Evolutionary conservation across 2,329 filamentous ascomycete genomes (phyloP), one percentile per base, ranked within the genome.

Genomic region (Apiospora kogelbergensis): DNA sequence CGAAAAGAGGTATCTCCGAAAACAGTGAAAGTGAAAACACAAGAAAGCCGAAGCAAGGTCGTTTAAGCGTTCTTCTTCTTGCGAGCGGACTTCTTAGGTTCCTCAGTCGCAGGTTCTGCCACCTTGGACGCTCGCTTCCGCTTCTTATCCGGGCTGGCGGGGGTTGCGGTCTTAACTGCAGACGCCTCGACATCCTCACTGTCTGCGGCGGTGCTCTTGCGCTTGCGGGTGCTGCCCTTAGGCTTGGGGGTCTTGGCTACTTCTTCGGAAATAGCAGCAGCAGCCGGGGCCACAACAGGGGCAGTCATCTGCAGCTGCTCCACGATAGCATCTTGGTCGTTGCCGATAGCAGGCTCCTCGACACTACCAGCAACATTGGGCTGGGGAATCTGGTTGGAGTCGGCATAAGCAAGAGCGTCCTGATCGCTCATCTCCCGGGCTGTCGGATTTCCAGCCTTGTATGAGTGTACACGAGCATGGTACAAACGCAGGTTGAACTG

Each of bases 401-500:
- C 87, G n/a, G 88, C 88, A 71, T 90, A 91, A 74, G 82, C 80
- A 33, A 86, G 81, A 1, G 89, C 89, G 71, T 90, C 87, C 45
- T 88, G 84, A 68, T 90, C 89, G 2, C 79, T 80, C 89, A 91
- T 90, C 72, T 85, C 82, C 76, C 89, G 88, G 72, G 89, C 89
- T 6, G 82, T 77, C 5, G 79, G 76, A 81, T 90, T 90, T 72
- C 87, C 87, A 42, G 80, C 78, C 83, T 90, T 90, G 82, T 90
- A 91, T 1, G 88, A 89, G 78, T 89, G 87, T 37, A 90, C 87
- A 68, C 88, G 86, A 13, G 88, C 89, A 71, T 90, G 89, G 82
- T 91, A 91, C 65, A 90, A 82, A 41, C 88, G 86, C 65, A 90
- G 83, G 78, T 90, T 90, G 81, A 90, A 90, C 81, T 89, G 87